Percentiles rank a stretch among this genome's conserved stretches.
These are phyloP conservation scores for Lasiodiplodia citricola DNA, from an alignment of 2,329 filamentous ascomycete genomes.

Conservation along the genomic window DNA sequence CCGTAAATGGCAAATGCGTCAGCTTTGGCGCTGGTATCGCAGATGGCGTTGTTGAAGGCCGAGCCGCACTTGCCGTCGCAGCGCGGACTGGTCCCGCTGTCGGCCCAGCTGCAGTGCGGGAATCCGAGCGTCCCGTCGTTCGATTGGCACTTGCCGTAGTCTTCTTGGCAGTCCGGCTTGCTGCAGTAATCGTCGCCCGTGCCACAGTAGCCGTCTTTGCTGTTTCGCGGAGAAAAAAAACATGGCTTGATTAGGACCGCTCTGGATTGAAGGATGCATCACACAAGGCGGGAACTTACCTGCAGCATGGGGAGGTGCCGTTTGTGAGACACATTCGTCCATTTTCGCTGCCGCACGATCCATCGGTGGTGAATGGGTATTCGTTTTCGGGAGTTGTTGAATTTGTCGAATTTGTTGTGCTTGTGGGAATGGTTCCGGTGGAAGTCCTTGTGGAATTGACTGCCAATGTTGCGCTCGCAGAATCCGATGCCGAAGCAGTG, in stretches of 20 bases:
- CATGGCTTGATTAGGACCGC: not conserved
- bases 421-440: too few relatives aligned
- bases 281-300: not conserved
- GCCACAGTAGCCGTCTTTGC: not conserved
- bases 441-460: too few relatives aligned
- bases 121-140: not conserved
- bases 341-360: not conserved
- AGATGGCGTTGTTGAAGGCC: constrained; percentile 1
- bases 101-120: constrained; percentile 2
- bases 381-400: not conserved
- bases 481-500: too few relatives aligned
- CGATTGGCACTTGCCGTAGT: not conserved
- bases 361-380: not conserved
- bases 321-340: not conserved
- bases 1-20: constrained; percentile 4
- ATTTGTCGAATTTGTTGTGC: not conserved
- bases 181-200: not conserved
- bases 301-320: constrained; percentile 9
- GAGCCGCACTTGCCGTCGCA: constrained; percentile 21
- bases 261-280: not conserved
- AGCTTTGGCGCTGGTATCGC: not conserved
- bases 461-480: too few relatives aligned
- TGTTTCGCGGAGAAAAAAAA: not conserved
- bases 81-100: constrained; percentile 6
- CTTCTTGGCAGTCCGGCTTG: not conserved